Evolutionary conservation across 2,329 filamentous ascomycete genomes (phyloP), one percentile per base, ranked within the genome.

Genomic region (Fusarium miscanthi): DNA sequence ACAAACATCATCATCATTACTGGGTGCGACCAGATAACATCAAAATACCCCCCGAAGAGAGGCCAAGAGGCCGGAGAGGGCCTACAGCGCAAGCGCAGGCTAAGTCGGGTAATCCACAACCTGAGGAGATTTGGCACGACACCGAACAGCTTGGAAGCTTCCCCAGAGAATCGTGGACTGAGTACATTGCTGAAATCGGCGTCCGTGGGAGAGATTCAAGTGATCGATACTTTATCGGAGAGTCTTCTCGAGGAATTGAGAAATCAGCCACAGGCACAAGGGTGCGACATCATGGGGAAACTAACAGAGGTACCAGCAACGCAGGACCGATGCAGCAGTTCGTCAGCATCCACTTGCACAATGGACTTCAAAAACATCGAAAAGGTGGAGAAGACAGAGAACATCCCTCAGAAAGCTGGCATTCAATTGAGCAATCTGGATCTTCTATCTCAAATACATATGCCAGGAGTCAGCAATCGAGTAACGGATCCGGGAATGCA

Each of bases 1-100:
- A 90, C 78, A 88, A 85, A 71, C 88, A 90, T 74, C 87, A 90
- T 74, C 88, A 90, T 78, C 88, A 90, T 81, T 90, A 90, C 82
- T 90, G 88, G 88, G 69, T 85, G 70, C 81, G 82, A 63, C 81
- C 84, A 41, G 77, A 64, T 25, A 59, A 49, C 23, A 67, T 77
- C 66, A 60, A 74, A 12, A 60, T 71, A 51, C 61, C 76, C 19
- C 63, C 69, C 30, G 30, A 61, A 60, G 25, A 63, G 37, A 48
- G 41, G 21, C 10, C 41, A 56, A 33, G 46, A 19, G 23, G 43
- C 13, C 23, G 43, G 30, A 43, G 30, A 40, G 48, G 49, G 51
- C 23, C n/a, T 63, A 40, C 61, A 38, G 35, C 43, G 59, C 69
- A 66, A 59, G 33, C 61, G 58, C 37, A 62, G 54, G 62, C 58